phyloP scores from a whole-genome alignment of 805 yeast genomes.

The Candida taoyuanica region DNA sequence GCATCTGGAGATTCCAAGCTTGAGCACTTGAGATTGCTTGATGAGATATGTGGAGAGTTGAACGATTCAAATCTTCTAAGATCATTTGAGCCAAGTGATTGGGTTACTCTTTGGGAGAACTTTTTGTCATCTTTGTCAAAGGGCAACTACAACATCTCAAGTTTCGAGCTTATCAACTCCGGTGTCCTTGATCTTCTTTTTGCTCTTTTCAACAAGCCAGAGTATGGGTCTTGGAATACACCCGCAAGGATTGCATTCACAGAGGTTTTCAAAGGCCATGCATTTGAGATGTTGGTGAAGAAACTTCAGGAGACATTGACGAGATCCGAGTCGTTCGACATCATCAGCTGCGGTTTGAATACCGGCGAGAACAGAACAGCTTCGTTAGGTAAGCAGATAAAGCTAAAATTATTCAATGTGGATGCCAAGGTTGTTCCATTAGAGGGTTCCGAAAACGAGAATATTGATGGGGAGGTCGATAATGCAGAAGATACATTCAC shows the following conservation, averaged over 20 bases:
- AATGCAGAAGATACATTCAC: conserved; percentile 13
- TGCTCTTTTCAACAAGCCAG: conserved; percentile 29
- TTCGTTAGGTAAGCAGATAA: conserved; percentile 68
- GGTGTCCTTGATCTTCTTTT: conserved; percentile 50
- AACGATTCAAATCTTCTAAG: conserved; percentile 7
- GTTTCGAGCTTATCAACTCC: conserved; percentile 70
- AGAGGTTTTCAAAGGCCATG: conserved; percentile 31
- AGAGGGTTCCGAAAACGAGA: conserved; percentile 19
- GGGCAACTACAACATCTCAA: conserved; percentile 42
- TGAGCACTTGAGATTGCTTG: conserved; percentile 28
- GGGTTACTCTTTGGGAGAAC: conserved; percentile 35
- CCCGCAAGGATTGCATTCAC: conserved; percentile 43
- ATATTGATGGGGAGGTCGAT: conserved; percentile 1
- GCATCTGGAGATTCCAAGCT: conserved; percentile 22
- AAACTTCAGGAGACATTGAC: conserved; percentile 71
- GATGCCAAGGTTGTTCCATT: conserved; percentile 22
- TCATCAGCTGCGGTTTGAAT: conserved; percentile 39
- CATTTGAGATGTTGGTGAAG: conserved; percentile 43
- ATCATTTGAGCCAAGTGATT: conserved; percentile 24
- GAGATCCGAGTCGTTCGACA: conserved; percentile 68
- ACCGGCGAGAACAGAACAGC: conserved; percentile 43
- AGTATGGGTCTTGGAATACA: conserved; percentile 27
- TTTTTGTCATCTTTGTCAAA: conserved; percentile 33
- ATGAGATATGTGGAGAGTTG: conserved; percentile 20
- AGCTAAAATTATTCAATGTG: conserved; percentile 45